phyloP scores from a whole-genome alignment of 805 yeast genomes.

The Candida pseudofarinosa region DNA sequence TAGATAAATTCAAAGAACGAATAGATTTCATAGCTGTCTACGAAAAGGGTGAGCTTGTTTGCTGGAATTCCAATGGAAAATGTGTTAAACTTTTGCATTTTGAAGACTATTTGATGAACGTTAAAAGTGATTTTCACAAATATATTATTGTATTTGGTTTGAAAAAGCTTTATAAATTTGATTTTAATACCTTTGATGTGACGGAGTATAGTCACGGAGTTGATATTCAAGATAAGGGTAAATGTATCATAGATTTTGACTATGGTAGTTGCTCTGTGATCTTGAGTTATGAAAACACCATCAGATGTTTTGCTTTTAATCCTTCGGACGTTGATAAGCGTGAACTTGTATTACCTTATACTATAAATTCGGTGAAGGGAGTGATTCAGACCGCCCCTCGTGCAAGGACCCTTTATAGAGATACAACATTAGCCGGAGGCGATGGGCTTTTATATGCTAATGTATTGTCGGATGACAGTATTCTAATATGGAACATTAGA shows the following conservation, averaged over 20 bases:
- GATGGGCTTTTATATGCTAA: slow-evolving; percentile 39
- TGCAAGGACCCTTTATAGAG: slow-evolving; percentile 10
- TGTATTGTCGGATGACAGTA: slow-evolving; percentile 36
- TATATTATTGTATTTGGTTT: slow-evolving; percentile 18
- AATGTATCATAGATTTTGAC: slow-evolving; percentile 26
- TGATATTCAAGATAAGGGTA: slow-evolving; percentile 7
- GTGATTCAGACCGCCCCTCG: slow-evolving; percentile 15
- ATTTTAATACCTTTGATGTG: slow-evolving; percentile 10
- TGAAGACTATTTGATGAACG: slow-evolving; percentile 11
- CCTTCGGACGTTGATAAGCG: slow-evolving; percentile 5
- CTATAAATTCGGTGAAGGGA: slow-evolving; percentile 11
- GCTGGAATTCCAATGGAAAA: slow-evolving; percentile 24
- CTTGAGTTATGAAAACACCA: slow-evolving; percentile 13
- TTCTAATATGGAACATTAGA: slow-evolving; percentile 42
- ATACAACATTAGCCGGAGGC: slow-evolving; percentile 28
- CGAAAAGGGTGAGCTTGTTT: slow-evolving; percentile 17
- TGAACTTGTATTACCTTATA: slow-evolving; percentile 12
- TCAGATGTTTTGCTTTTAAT: slow-evolving; percentile 23
- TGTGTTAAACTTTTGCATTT: slow-evolving; percentile 8
- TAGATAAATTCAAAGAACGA: slow-evolving; percentile 21
- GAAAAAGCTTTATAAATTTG: slow-evolving; percentile 13
- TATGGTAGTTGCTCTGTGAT: slow-evolving; percentile 28
- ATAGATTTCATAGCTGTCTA: slow-evolving; percentile 26
- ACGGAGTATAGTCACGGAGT: slow-evolving; percentile 13
- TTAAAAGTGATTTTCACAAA: slow-evolving; percentile 26